phyloP scores from a whole-genome alignment of 1,139 yeast genomes.

The Candida tropicalis region DNA sequence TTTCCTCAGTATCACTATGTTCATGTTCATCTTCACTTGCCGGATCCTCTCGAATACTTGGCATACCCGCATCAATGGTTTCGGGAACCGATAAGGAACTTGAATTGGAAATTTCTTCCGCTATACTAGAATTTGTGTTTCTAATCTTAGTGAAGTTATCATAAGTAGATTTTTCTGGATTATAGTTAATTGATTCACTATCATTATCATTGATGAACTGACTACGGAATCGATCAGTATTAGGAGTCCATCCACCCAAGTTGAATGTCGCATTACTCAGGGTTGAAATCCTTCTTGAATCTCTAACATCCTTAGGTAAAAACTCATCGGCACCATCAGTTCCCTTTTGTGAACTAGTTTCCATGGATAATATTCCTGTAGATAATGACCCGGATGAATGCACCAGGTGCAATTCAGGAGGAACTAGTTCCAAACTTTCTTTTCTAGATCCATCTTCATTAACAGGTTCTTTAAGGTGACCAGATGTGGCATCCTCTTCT shows the following conservation, averaged over 20 bases:
- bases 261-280: slow-evolving; percentile 43
- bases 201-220: slow-evolving; percentile 53
- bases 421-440: slow-evolving; percentile 4
- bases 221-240: slow-evolving; percentile 51
- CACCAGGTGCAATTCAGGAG: slow-evolving; percentile 27
- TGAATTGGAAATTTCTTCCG: slow-evolving; percentile 28
- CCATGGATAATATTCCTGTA: slow-evolving; percentile 38
- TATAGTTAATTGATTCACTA: slow-evolving; percentile 42
- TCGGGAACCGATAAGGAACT: slow-evolving; percentile 33
- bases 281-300: slow-evolving; percentile 37
- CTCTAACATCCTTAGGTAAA: slow-evolving; percentile 8
- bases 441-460: slow-evolving; percentile 7
- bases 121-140: slow-evolving; percentile 23
- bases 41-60: slow-evolving; percentile 38
- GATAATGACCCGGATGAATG: slow-evolving; percentile 43
- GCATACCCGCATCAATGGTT: slow-evolving; percentile 44
- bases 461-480: slow-evolving; percentile 3
- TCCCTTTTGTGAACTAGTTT: slow-evolving; percentile 9
- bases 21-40: slow-evolving; percentile 28
- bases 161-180: slow-evolving; percentile 30
- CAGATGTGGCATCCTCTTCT: slow-evolving; percentile 17
- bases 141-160: slow-evolving; percentile 38
- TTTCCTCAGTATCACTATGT: slow-evolving; percentile 7
- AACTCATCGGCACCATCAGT: slow-evolving; percentile 5
- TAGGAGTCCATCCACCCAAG: slow-evolving; percentile 57